A percentile compares a stretch with the other conserved stretches of the same genome.
Evolutionary conservation across 2,329 filamentous ascomycete species (phyloP).

Genomic region (Phaeophleospora eucalypticola): DNA sequence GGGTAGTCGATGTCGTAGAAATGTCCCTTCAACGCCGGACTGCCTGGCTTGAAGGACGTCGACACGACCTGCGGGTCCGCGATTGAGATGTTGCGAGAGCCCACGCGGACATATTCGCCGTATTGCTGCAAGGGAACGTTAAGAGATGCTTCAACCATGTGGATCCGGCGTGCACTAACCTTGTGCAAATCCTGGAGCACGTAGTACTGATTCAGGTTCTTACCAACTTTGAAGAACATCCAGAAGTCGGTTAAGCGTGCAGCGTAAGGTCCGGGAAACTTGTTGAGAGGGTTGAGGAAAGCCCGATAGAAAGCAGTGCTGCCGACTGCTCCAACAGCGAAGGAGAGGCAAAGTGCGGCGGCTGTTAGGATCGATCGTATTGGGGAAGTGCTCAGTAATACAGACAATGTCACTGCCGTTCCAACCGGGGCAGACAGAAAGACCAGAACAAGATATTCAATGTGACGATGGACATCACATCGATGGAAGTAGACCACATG

Average conservation of each 20-base stretch:
- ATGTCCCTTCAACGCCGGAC: slow-evolving; percentile 38
- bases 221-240: slow-evolving; percentile 23
- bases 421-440: slow-evolving; percentile 8
- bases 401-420: slow-evolving; percentile 4
- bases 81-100: slow-evolving; percentile 36
- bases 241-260: slow-evolving; percentile 34
- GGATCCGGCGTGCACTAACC: no score
- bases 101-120: slow-evolving; percentile 33
- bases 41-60: slow-evolving; percentile 34
- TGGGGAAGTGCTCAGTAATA: slow-evolving; percentile 1
- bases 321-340: slow-evolving; percentile 17
- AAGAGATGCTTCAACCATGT: no score
- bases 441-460: slow-evolving; percentile 9
- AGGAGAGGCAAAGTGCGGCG: slow-evolving; percentile 1
- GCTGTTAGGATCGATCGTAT: slow-evolving; percentile 6
- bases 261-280: slow-evolving; percentile 31
- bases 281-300: slow-evolving; percentile 31
- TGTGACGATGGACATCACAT: slow-evolving; percentile 22
- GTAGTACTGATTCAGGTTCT: slow-evolving; percentile 25
- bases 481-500: slow-evolving; percentile 26
- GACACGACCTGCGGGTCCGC: slow-evolving; percentile 34
- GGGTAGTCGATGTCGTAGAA: slow-evolving; percentile 40
- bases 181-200: slow-evolving; percentile 32
- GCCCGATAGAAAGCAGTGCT: slow-evolving; percentile 36
- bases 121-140: no score